Base-by-base conservation (phyloP, 2,329 filamentous ascomycete species). In the Sphaerulina musiva region DNA sequence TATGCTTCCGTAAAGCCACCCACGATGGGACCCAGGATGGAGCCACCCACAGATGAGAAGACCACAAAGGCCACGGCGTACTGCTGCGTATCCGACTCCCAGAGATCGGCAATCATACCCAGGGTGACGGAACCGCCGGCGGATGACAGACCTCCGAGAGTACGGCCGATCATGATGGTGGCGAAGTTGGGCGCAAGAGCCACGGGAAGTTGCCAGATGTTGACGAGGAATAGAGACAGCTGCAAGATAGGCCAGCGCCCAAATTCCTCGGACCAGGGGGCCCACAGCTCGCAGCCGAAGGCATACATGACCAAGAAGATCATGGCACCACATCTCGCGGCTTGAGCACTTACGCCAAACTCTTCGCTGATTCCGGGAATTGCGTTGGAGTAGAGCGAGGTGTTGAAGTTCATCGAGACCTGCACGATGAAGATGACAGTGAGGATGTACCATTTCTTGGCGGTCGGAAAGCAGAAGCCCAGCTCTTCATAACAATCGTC, bases 21-120 rank as follows among this genome's bases (percentile, higher is more conserved):
- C 2, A 70, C 65, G 36, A 71, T 64, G 0, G 68, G 68, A 6
- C 69, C 69, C n/a, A 71, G 59, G 26, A 70, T 66, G 12, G 67
- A 69, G 11, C 69, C 69, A 43, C 66, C 67, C 8, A 70, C 69
- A 6, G 68, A 70, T 5, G 68, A 69, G 59, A 71, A 72, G 12
- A 81, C 77, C 12, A 85, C 79, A 59, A 78, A 84, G 0, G 80
- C 80, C 7, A 85, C 78, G 1, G 82, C 80, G 60, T 78, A 80
- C 59, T 84, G 79, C 58, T 84, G 82, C 6, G 78, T 73, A 49
- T 82, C 79, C 0, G 80, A 68, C 53, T 80, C 74, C 71, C 78
- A 85, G 75, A 86, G 77, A 58, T 86, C 83, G 4, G 83, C 82
- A 12, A 85, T 78, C 74, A 85, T 82, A 6, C 82, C 83, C 2